Evolutionary conservation across 2,329 filamentous ascomycete species (phyloP).

Genomic region (Penicillium sp.): DNA sequence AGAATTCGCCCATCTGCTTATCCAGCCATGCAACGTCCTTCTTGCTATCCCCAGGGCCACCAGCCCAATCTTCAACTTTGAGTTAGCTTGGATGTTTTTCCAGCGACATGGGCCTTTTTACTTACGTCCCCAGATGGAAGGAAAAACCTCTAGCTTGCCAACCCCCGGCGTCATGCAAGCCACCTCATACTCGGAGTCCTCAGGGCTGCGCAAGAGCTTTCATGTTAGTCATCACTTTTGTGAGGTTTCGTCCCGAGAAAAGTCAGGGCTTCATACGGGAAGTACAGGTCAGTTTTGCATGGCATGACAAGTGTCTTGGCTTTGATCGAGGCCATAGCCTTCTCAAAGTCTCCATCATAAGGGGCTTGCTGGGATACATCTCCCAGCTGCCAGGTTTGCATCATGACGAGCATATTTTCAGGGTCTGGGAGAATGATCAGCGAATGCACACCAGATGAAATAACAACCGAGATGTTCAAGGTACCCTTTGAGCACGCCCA

Average conservation of each 20-base stretch:
- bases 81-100: conserved; percentile 7
- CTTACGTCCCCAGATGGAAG: conserved; percentile 61
- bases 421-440: conserved; percentile 47
- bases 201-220: conserved; percentile 46
- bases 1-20: conserved; percentile 51
- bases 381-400: conserved; percentile 71
- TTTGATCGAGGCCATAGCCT: conserved; percentile 63
- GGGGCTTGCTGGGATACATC: conserved; percentile 64
- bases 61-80: conserved; percentile 48
- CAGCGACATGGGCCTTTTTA: conserved; percentile 8
- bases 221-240: neutral
- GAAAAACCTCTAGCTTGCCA: conserved; percentile 50
- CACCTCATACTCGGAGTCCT: conserved; percentile 72
- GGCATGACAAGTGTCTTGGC: conserved; percentile 67
- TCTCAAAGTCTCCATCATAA: conserved; percentile 61
- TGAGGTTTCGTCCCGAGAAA: neutral
- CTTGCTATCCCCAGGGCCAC: conserved; percentile 63
- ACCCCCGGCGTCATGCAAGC: conserved; percentile 54
- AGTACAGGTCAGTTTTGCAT: conserved; percentile 69
- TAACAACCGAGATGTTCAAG: neutral
- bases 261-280: conserved; percentile 51
- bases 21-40: conserved; percentile 70
- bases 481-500: conserved; percentile 64
- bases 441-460: too few relatives aligned
- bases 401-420: conserved; percentile 68